Evolutionary conservation across 78 protist species (phyloP).

Genomic region (Pigoraptor vietnamica): DNA sequence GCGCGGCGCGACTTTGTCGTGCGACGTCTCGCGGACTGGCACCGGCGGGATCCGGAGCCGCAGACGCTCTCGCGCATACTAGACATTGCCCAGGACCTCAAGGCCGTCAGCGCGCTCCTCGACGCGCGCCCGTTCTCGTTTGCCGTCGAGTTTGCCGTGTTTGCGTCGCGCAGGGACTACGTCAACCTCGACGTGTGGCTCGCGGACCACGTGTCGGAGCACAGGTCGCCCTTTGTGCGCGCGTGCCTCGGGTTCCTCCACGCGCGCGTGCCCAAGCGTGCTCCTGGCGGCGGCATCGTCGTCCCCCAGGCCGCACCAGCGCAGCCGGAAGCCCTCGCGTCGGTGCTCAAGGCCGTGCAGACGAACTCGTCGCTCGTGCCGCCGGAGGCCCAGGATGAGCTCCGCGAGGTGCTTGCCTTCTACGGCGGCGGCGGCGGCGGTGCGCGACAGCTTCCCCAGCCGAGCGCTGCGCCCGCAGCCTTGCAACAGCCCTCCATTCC

Average conservation of each 20-base stretch:
- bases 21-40: background rate
- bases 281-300: background rate
- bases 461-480: no score
- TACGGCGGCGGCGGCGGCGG: background rate
- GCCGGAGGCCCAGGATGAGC: background rate
- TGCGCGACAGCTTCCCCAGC: background rate
- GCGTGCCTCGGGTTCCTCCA: background rate
- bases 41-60: background rate
- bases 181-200: background rate
- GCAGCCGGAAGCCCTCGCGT: background rate
- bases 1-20: background rate
- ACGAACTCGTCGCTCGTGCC: background rate
- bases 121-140: background rate
- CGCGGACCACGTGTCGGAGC: background rate
- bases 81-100: background rate
- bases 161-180: background rate
- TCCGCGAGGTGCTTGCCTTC: background rate
- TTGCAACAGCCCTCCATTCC: no score
- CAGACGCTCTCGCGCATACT: background rate
- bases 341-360: background rate
- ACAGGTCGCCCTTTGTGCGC: background rate
- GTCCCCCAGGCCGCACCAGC: background rate
- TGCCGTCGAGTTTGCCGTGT: background rate
- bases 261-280: background rate
- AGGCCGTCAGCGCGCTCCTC: background rate